Conservation (phyloP, 805 yeast genomes). For the Jamesozyma jinghongensis region DNA sequence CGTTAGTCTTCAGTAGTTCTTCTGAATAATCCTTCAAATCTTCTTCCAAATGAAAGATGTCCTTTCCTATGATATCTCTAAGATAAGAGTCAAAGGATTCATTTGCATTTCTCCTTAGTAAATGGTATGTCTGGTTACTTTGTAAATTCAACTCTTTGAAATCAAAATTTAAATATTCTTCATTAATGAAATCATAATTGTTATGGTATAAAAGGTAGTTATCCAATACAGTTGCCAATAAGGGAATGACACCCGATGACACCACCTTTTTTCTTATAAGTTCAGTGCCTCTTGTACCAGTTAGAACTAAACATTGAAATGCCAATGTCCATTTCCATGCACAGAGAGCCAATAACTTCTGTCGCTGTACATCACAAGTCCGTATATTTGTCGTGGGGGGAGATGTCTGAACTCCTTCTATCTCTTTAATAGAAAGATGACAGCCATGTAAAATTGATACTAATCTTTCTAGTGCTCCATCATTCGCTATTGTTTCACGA, state of each 20-base stretch:
- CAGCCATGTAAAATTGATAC: slow-evolving; percentile 82
- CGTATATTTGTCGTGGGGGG: neutral
- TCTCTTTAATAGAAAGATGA: slow-evolving; percentile 29
- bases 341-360: slow-evolving; percentile 41
- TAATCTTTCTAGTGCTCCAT: slow-evolving; percentile 87
- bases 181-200: slow-evolving; percentile 27
- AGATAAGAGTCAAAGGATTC: slow-evolving; percentile 17
- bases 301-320: slow-evolving; percentile 80
- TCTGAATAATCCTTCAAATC: slow-evolving; percentile 9
- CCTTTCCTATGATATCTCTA: slow-evolving; percentile 14
- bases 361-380: slow-evolving; percentile 14
- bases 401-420: slow-evolving; percentile 5
- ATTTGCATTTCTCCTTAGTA: slow-evolving; percentile 11
- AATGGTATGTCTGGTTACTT: slow-evolving; percentile 7
- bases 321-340: slow-evolving; percentile 98
- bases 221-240: slow-evolving; percentile 85
- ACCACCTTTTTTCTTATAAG: slow-evolving; percentile 76
- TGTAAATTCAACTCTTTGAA: slow-evolving; percentile 12
- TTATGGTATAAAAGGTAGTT: slow-evolving; percentile 49
- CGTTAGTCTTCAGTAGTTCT: slow-evolving; percentile 8
- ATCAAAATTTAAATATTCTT: slow-evolving; percentile 11
- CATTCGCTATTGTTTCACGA: slow-evolving; percentile 77
- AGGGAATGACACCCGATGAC: slow-evolving; percentile 84
- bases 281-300: slow-evolving; percentile 92
- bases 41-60: slow-evolving; percentile 9